Percentiles rank a stretch among this genome's conserved stretches.
Evolutionary conservation across 495 filamentous ascomycete species (phyloP).

Genomic region (Annulohypoxylon moriforme): DNA sequence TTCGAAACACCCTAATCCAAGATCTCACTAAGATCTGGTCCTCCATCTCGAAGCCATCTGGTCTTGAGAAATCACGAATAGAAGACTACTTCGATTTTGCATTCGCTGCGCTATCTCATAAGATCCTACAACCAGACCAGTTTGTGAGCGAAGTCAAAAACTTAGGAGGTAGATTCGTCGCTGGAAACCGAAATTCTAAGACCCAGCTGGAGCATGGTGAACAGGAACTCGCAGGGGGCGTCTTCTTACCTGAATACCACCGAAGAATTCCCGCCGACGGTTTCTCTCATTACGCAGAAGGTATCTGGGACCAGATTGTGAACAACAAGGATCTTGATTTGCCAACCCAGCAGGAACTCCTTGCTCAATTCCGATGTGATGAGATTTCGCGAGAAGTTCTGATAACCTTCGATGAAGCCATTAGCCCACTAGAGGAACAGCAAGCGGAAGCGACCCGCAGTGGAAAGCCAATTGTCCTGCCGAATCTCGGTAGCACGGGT

Average conservation of each 20-base stretch:
- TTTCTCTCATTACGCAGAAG: conserved; percentile 89
- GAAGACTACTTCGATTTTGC: conserved; percentile 99
- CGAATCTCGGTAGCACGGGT: conserved; percentile 81
- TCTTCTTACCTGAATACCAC: conserved; percentile 95
- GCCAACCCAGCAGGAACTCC: conserved; percentile 94
- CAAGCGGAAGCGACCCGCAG: conserved; percentile 76
- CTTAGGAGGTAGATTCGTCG: conserved; percentile 81
- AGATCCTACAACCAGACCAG: conserved; percentile 93
- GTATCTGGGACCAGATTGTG: conserved; percentile 98
- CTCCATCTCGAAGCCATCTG: conserved; percentile 87
- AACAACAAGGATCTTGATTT: conserved; percentile 98
- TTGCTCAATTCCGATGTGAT: conserved; percentile 97
- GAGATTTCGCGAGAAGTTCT: conserved; percentile 92
- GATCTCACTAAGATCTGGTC: conserved; percentile 93
- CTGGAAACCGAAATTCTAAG: conserved; percentile 76
- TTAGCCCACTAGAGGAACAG: conserved; percentile 85
- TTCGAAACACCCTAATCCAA: conserved; percentile 88
- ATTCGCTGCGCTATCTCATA: conserved; percentile 94
- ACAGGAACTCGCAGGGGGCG: conserved; percentile 76
- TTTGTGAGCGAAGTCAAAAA: conserved; percentile 84
- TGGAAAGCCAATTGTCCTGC: conserved; percentile 77
- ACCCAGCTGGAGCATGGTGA: conserved; percentile 64
- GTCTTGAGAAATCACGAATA: conserved; percentile 87
- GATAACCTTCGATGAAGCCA: conserved; percentile 82
- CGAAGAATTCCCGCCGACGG: conserved; percentile 95